Evolutionary conservation across 345 rosid genomes (phyloP), one percentile per base, ranked within the genome.

Genomic region (Corymbia maculata): DNA sequence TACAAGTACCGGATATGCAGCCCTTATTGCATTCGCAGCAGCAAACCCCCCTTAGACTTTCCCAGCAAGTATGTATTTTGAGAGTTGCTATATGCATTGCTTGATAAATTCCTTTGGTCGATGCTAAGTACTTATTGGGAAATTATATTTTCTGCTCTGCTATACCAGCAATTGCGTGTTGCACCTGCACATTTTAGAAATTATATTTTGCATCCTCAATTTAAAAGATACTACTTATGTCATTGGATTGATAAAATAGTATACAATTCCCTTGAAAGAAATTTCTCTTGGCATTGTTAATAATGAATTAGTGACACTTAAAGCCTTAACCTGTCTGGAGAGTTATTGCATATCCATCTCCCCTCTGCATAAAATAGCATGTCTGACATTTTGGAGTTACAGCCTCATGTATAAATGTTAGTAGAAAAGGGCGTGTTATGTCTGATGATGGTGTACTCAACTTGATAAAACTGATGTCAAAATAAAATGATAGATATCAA

Each of bases 11-110:
- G 49, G 95, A 93, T 85, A 90, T 93, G 53, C 99, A 95, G 91
- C 88, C 94, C 88, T 95, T 91, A 32, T 89, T 93, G 89, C 97
- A 94, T 91, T 32, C 94, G 52, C 98, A 95, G 90, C 95, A 94
- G 87, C 99, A 95, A 88, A 93, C 85, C 86, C 70, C 94, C 50
- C 91, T 92, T 79, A 96, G 96, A 75, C 87, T 95, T 85, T 90
- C 96, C n/a, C 98, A 94, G 87, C 99, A 95, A 90, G 99, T 97
- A 92, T 88, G 94, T 90, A 53, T 51, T 55, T 87, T 86, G 86
- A 45, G 32, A 13, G 85, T 85, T 55, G 44, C 66, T 47, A 30
- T 16, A 30, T 85, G 53, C 36, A 12, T 70, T 51, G 24, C 52
- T 50, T 85, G 28, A 26, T 52, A 51, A 86, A 79, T 24, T 17